Base-by-base conservation (phyloP, 345 rosid species). In the Eutrema yunnanense region DNA sequence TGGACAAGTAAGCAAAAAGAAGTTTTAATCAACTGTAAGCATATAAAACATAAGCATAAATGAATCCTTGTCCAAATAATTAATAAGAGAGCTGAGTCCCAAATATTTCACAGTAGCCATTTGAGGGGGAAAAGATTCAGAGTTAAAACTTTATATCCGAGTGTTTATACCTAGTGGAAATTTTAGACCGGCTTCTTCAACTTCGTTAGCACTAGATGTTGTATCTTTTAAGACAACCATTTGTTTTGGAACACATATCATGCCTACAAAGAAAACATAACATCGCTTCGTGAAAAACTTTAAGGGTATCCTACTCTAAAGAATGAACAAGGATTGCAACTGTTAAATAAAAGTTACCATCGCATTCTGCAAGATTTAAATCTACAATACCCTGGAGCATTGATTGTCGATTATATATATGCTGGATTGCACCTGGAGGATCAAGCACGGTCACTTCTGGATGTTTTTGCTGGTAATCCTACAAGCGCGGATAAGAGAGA, bases 341-440 rank as follows among this genome's bases (percentile, higher is more conserved):
- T 26, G 64, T 13, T 38, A 6, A 6, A 68, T 10, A 64, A 46
- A 55, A 54, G 61, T 65, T 82, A 92, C 98, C 96, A 65, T 78
- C 63, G 65, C 68, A 73, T 13, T 81, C 92, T 11, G 88, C 76
- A 73, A 90, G 82, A 69, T 87, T 79, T n/a, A 93, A 69, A 60
- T 89, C 86, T 38, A 87, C 89, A 57, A 89, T 92, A 62, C 85
- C 86, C 76, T 85, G 90, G 13, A 93, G 97, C 98, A 93, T 93
- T 10, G 90, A 88, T 68, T 93, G 91, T 36, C 97, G 88, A 74
- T 90, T 89, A 30, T 67, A 74, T 58, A 90, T 73, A 78, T 74
- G 91, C 54, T 77, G 69, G 62, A 90, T 93, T 14, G 98, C 84
- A 82, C 86, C 75, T 37, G 97, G 98, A 67, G 96, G 92, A 86